A percentile compares a stretch with the other conserved stretches of the same genome.
Evolutionary conservation across 164 flowering plant species (phyloP).

Genomic region (Annona cherimola): DNA sequence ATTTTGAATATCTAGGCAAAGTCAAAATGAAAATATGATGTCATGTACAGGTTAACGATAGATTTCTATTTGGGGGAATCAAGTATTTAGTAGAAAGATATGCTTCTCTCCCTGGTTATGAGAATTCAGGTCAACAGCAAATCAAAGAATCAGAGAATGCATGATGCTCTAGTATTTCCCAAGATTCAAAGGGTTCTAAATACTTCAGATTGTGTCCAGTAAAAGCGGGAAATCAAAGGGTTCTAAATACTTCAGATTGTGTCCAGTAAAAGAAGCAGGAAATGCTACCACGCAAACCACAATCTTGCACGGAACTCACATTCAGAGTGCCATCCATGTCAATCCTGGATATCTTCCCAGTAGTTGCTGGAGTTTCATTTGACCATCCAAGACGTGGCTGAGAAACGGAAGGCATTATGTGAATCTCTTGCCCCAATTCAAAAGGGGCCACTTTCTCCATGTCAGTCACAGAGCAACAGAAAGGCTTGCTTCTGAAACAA

Average conservation of each 20-base stretch:
- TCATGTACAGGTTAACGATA: too few species aligned
- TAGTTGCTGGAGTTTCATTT: slow-evolving; percentile 78
- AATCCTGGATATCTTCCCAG: slow-evolving; percentile 79
- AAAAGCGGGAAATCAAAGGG: not conserved
- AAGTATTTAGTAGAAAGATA: too few species aligned
- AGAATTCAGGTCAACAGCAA: too few species aligned
- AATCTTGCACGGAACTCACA: slow-evolving; percentile 39
- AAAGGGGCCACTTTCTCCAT: slow-evolving; percentile 84
- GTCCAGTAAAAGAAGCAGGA: not conserved
- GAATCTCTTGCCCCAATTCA: slow-evolving; percentile 91
- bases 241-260: not conserved
- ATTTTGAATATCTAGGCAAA: not conserved
- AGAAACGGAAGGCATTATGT: slow-evolving; percentile 60
- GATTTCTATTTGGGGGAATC: too few species aligned
- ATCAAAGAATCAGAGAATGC: too few species aligned
- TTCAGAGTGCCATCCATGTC: slow-evolving; percentile 97
- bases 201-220: not conserved
- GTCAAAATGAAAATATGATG: too few species aligned
- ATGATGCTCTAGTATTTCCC: too few species aligned
- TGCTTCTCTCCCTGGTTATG: too few species aligned
- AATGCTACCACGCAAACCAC: not conserved
- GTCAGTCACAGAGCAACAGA: slow-evolving; percentile 89
- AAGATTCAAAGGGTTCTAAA: not conserved
- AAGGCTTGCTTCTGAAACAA: slow-evolving; percentile 96
- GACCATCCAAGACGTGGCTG: slow-evolving; percentile 99